These are phyloP conservation scores for Teratosphaeria epicoccoides DNA, from an alignment of 2,329 filamentous ascomycete species.

Conservation along the genomic window DNA sequence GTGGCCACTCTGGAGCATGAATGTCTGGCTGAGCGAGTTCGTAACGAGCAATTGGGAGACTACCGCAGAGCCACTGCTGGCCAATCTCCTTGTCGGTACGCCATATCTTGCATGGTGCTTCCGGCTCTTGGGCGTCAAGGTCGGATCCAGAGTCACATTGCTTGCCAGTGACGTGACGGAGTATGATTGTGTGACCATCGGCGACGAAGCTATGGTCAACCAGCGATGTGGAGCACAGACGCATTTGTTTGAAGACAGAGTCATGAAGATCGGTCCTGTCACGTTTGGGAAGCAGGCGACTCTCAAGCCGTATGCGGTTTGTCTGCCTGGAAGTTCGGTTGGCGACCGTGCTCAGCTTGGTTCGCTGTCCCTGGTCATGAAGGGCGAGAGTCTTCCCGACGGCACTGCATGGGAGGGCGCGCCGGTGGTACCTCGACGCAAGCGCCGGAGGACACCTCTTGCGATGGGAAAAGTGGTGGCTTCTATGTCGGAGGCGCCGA, in stretches of 20 bases:
- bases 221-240: conserved; percentile 13
- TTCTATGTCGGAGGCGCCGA: not conserved
- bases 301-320: conserved; percentile 15
- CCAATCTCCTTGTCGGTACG: conserved; percentile 11
- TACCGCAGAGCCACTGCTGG: not conserved
- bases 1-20: conserved; percentile 16
- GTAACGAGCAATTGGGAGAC: not conserved
- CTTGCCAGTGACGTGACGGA: conserved; percentile 14
- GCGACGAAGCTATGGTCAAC: conserved; percentile 15
- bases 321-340: conserved; percentile 12
- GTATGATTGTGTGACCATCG: conserved; percentile 16
- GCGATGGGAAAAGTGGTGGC: not conserved
- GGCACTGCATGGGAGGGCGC: not conserved
- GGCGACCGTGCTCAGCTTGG: conserved; percentile 13
- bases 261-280: conserved; percentile 17
- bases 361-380: conserved; percentile 14
- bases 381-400: conserved; percentile 4
- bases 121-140: conserved; percentile 15
- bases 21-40: not conserved
- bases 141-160: conserved; percentile 12
- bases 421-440: not conserved
- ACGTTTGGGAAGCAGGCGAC: conserved; percentile 9
- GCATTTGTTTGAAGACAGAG: conserved; percentile 17
- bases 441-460: not conserved
- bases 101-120: conserved; percentile 16